Percentiles rank a stretch among this genome's conserved stretches.
These are phyloP conservation scores for Podaxis sp. DNA, from an alignment of 768 basidiomycete species.

Conservation along the genomic window DNA sequence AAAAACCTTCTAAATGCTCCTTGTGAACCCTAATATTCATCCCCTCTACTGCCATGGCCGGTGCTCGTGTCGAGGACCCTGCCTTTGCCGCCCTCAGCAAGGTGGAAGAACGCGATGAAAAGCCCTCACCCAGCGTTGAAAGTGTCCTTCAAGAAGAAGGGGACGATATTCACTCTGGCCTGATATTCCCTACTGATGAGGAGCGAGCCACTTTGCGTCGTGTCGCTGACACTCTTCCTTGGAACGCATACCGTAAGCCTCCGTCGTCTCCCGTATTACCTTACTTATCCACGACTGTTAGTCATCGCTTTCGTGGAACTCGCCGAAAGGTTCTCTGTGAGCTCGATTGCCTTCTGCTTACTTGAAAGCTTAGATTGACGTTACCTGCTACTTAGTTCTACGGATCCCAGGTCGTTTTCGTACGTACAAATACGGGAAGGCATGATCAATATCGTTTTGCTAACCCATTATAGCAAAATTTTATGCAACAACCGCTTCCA, in stretches of 20 bases:
- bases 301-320: constrained; percentile 69
- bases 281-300: constrained; percentile 21
- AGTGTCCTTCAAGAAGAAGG: neutral
- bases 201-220: constrained; percentile 58
- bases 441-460: neutral
- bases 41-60: neutral
- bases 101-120: neutral
- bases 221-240: constrained; percentile 58
- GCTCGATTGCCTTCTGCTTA: constrained; percentile 9
- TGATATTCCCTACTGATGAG: constrained; percentile 65
- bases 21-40: neutral
- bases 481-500: constrained; percentile 72
- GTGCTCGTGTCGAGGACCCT: neutral
- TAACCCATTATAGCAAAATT: constrained; percentile 53
- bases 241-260: constrained; percentile 51
- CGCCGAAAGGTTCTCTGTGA: constrained; percentile 72
- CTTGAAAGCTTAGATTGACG: neutral
- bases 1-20: neutral
- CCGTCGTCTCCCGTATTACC: constrained; percentile 4
- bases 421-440: constrained; percentile 20
- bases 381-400: constrained; percentile 36
- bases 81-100: neutral
- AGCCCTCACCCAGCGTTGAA: neutral
- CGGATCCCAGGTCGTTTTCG: constrained; percentile 51
- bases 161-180: constrained; percentile 39